These are phyloP conservation scores for Blastomyces parvus DNA, from an alignment of 2,329 filamentous ascomycete species.

Conservation along the genomic window DNA sequence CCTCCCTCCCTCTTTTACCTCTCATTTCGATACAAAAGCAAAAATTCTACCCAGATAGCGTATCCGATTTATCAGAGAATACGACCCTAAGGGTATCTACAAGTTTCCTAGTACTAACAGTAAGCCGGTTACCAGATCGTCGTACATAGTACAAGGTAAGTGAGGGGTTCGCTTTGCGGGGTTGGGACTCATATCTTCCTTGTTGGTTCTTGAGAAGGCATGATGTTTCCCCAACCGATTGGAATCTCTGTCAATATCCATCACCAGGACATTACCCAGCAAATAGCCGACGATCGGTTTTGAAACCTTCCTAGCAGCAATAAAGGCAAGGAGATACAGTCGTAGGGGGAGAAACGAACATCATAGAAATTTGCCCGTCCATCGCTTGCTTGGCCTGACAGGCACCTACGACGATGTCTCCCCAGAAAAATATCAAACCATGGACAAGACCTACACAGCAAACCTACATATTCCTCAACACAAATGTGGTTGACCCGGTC, in stretches of 20 bases:
- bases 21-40: too few relatives aligned
- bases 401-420: background rate
- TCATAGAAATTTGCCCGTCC: background rate
- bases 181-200: background rate
- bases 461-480: slow-evolving; percentile 23
- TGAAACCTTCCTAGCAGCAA: background rate
- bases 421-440: slow-evolving; percentile 1
- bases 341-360: background rate
- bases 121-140: background rate
- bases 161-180: background rate
- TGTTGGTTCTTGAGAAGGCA: background rate
- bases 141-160: background rate
- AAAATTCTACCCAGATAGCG: too few relatives aligned
- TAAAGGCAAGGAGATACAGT: background rate
- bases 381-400: background rate
- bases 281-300: too few relatives aligned
- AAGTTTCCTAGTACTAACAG: too few relatives aligned
- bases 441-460: background rate
- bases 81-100: too few relatives aligned
- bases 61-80: too few relatives aligned
- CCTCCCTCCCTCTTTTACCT: too few relatives aligned
- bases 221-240: background rate
- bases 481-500: slow-evolving; percentile 37
- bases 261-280: background rate
- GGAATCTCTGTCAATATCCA: background rate